These are phyloP conservation scores for Boletus reticulatus DNA, from an alignment of 768 basidiomycete species.

Conservation along the genomic window DNA sequence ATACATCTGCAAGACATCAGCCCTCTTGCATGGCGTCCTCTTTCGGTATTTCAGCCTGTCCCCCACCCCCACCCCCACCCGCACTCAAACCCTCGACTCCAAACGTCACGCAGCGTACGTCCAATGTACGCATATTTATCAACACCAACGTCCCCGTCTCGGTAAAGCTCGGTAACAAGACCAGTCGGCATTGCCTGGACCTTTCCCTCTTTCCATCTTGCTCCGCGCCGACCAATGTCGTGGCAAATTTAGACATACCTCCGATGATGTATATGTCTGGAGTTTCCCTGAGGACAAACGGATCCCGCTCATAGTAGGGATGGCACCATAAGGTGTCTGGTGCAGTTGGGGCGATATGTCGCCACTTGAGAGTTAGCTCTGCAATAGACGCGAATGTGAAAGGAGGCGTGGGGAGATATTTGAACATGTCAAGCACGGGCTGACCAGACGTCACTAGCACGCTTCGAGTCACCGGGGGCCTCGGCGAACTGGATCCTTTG, in stretches of 20 bases:
- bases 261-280: constrained; percentile 94
- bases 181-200: constrained; percentile 56
- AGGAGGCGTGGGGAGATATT: constrained; percentile 76
- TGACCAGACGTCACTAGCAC: constrained; percentile 90
- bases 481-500: not conserved
- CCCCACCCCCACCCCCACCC: constrained; percentile 16
- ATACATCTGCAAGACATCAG: constrained; percentile 6
- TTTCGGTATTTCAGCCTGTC: constrained; percentile 2
- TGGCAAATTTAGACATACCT: constrained; percentile 81
- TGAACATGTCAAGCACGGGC: constrained; percentile 92
- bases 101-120: constrained; percentile 61
- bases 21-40: constrained; percentile 26
- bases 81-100: constrained; percentile 39
- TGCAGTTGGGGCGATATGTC: constrained; percentile 97
- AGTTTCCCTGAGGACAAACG: constrained; percentile 82
- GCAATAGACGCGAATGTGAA: constrained; percentile 73
- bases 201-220: constrained; percentile 25
- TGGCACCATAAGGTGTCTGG: constrained; percentile 99
- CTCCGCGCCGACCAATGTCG: constrained; percentile 55
- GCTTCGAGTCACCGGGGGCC: constrained; percentile 42
- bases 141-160: constrained; percentile 77
- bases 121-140: constrained; percentile 75
- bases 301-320: constrained; percentile 84
- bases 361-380: constrained; percentile 82
- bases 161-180: constrained; percentile 80